Percentiles rank a stretch among this genome's conserved stretches.
Conservation (phyloP, 2,329 filamentous ascomycete genomes). For the Fusarium nurragi region DNA sequence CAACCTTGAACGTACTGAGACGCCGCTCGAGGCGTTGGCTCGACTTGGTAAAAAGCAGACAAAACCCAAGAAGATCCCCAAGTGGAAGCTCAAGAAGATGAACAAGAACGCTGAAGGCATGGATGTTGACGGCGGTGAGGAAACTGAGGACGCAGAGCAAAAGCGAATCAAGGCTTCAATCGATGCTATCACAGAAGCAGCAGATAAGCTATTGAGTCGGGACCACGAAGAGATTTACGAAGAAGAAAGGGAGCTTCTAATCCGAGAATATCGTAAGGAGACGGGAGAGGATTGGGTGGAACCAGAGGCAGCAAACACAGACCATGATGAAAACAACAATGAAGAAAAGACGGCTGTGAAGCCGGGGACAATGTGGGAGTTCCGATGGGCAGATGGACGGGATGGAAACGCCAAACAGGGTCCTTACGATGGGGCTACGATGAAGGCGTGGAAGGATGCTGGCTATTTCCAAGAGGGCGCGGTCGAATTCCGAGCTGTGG, state of each 20-base stretch:
- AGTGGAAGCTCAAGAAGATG: slow-evolving; percentile 77
- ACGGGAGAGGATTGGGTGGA: slow-evolving; percentile 85
- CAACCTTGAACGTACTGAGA: slow-evolving; percentile 82
- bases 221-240: slow-evolving; percentile 94
- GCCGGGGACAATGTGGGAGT: slow-evolving; percentile 74
- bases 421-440: slow-evolving; percentile 84
- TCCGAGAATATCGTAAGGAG: slow-evolving; percentile 84
- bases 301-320: slow-evolving; percentile 50
- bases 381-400: slow-evolving; percentile 87
- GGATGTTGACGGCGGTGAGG: slow-evolving; percentile 69
- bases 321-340: slow-evolving; percentile 33
- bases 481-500: slow-evolving; percentile 77
- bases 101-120: slow-evolving; percentile 66
- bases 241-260: slow-evolving; percentile 81
- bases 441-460: slow-evolving; percentile 90
- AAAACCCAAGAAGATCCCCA: slow-evolving; percentile 68
- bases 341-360: slow-evolving; percentile 26
- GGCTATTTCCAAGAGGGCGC: slow-evolving; percentile 84
- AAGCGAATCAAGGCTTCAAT: slow-evolving; percentile 76
- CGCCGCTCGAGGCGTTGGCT: slow-evolving; percentile 85
- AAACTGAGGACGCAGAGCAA: slow-evolving; percentile 72
- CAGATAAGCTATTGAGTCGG: slow-evolving; percentile 84
- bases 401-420: slow-evolving; percentile 84
- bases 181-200: slow-evolving; percentile 85
- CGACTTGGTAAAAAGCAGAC: slow-evolving; percentile 76